Evolutionary conservation across 169 alveolate genomes (phyloP), one percentile per base, ranked within the genome.

Genomic region (Cystoisospora suis): DNA sequence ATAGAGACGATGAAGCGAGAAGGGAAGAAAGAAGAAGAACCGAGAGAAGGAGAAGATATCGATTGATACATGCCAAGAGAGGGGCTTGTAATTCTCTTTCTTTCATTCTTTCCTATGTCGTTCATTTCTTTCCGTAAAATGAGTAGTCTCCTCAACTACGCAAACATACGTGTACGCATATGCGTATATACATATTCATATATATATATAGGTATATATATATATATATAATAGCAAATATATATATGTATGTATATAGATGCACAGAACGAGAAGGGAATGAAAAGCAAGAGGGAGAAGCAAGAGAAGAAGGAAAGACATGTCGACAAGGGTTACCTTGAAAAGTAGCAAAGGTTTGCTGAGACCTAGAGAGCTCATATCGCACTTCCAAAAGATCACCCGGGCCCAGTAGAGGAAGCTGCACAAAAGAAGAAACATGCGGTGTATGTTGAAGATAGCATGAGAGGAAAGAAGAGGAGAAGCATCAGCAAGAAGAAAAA

Each of bases 351-450:
- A 91, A 89, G 3, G 94, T 91, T 40, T 91, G 92, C 90, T 91
- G 81, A 40, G 93, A 81, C 85, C 94, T 89, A n/a, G 86, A 47
- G 42, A 91, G 85, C 77, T 91, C 94, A 77, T 91, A 91, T 47
- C 86, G 79, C 72, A 91, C 94, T 38, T 91, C 94, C 53, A 91
- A 69, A 34, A 91, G 38, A 34, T 91, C 94, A 23, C 94, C 94
- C 29, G 81, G 91, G 23, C 75, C 86, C 9, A 91, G 58, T 23
- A 58, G 56, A 0, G 94, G 94, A 89, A 91, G 53, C 94, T 91
- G 94, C 61, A 47, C 34, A 7, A 45, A 58, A 59, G 46, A 75
- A 34, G 9, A 6, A 29, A 7, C 77, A 9, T 6, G 29, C 77
- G 20, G n/a, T 20, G 9, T 15, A 7, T 15, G 79, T 17, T 15